Evolutionary conservation across 106 monocot genomes (phyloP), one percentile per base, ranked within the genome.

Genomic region (Dendrobium chrysotoxum): DNA sequence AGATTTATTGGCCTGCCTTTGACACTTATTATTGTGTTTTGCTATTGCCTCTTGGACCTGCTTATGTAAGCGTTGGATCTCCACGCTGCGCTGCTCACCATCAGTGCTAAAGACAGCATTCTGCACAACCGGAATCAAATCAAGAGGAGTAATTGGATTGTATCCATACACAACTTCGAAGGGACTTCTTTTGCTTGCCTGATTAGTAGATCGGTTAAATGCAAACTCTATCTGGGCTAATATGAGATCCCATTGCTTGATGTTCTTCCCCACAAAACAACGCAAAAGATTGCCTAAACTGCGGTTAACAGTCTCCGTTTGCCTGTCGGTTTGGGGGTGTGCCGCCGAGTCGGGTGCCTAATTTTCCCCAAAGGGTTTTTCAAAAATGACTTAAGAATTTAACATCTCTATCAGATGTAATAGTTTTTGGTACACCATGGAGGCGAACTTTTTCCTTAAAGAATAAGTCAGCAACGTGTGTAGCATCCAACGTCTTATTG

Each of bases 21-120:
- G 25, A 23, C 75, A 75, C 38, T 81, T 81, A 4, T 72, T 39
- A 57, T 81, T 75, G 3, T 47, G 58, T 47, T 72, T 80, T 10
- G 15, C 26, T 28, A 72, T 70, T 9, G 30, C 5, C 7, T 12
- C 75, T 40, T 38, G 18, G 61, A 81, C 21, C 42, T 81, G 74
- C 23, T 75, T 10, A 39, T 81, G 80, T 9, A 54, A 17, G 1
- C 61, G 46, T 25, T 75, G 55, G 39, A 75, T 38, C 6, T 75
- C 5, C 6, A 40, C 16, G 7, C 16, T 40, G 23, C 39, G 20
- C 0, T 15, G 53, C 1, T 81, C 47, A 1, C 39, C 39, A n/a
- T 75, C 54, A 6, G 1, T 31, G 17, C 74, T 75, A 17, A 57
- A 81, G 25, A 18, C n/a, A 75, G 40, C 10, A 6, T 8, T 75